Base-by-base conservation (phyloP, 495 filamentous ascomycete genomes). In the Xylaria longipes region DNA sequence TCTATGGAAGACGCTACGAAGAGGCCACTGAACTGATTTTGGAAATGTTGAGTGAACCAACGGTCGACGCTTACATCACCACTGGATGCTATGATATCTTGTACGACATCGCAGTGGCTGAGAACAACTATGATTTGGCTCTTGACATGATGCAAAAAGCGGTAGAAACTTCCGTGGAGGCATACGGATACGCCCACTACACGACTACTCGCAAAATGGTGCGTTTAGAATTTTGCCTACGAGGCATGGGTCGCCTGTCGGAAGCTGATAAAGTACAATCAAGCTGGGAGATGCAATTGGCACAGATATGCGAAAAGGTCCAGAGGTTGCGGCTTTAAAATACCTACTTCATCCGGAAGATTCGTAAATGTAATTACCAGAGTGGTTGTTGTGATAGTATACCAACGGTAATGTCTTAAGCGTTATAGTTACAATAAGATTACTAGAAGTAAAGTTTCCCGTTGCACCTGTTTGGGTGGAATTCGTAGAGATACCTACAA, bases 241-340 rank as follows among this genome's bases (percentile, higher is more conserved):
- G 61, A 14, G 33, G 25, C 15, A 45, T 31, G 41, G 41, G 61
- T 35, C 41, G 39, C 14, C 7, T 65, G 41, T 1, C 37, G 1
- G 61, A 65, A 33, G 61, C 61, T 17, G 61, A 65, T 48, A n/a
- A 65, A 33, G 61, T 65, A 15, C 41, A 27, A 5, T n/a, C 12
- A 33, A 12, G 14, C 2, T 65, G 14, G 39, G 27, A 65, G 22
- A 31, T n/a, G 35, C 61, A 41, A 31, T 9, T 65, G 61, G 15
- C 14, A 20, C 22, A n/a, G 41, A 46, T 65, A 20, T 65, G 61
- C 3, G 61, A 65, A 3, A 41, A 41, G 25, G 11, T 20, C 3
- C 61, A 20, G 61, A 22, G 39, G 11, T 46, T 45, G 15, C 39
- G 37, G 61, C n/a, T 57, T 22, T 52, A 25, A 52, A 27, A 27